Evolutionary conservation across 257 asterid species (phyloP), one percentile per base, ranked within the genome.

Genomic region (Solanum okadae): DNA sequence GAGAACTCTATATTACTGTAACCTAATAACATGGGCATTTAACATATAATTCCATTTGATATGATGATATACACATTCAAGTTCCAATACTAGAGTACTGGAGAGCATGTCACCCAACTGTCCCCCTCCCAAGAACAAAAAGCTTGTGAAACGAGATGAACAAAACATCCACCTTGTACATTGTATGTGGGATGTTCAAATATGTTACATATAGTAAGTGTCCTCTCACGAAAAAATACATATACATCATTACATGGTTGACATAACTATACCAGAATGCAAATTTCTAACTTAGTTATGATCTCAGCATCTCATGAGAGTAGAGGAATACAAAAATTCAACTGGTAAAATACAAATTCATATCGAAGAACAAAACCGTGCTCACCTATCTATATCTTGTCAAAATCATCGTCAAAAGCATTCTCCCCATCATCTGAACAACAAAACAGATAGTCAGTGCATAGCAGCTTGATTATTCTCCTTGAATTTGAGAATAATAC

Each of bases 321-420:
- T 29, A 29, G 85, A 81, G 40, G 33, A 27, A 81, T 44, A 73
- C 37, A 81, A 20, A 46, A 5, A 29, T 46, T 8, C 1, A 46
- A 81, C 40, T 16, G 27, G 70, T 44, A 81, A 46, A 81, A 46
- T 81, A 81, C 85, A 5, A 22, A 46, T 49, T 46, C 20, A 16
- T 27, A 46, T 33, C 5, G 40, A 81, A 27, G 40, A 81, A 15
- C 15, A 81, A 81, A 16, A 8, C 8, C 25, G 3, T 25, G 18
- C 85, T 82, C 67, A 95, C 98, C 93, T 78, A 49, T 87, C 93
- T 93, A 95, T 88, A 95, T 88, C 94, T 92, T 93, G 93, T 94
- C 96, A 92, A 95, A 95, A 91, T 96, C 99, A 88, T 93, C 98
- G 40, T 95, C 97, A 81, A 94, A 92, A 86, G 89, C 98, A 86